Evolutionary conservation across 176 grass and related monocot genomes (phyloP).

Genomic region (Avena sativa): DNA sequence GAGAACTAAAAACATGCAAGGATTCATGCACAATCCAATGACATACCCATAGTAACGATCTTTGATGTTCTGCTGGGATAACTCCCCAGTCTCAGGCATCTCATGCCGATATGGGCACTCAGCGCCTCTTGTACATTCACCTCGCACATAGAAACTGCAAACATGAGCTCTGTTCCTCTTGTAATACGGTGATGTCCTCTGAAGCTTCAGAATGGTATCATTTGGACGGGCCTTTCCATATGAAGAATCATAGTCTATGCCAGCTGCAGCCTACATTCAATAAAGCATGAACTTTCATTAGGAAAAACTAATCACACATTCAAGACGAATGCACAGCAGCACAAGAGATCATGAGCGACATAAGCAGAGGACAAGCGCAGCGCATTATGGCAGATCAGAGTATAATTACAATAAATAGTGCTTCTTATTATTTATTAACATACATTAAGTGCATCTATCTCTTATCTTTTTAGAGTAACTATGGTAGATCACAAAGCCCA

Average conservation of each 20-base stretch:
- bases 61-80: conserved; percentile 99
- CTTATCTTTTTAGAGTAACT: not conserved
- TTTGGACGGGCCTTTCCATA: conserved; percentile 85
- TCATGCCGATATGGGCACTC: conserved; percentile 98
- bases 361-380: not conserved
- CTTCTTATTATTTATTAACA: conserved; percentile 2
- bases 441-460: too few species aligned
- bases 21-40: conserved; percentile 1
- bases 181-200: conserved; percentile 97
- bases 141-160: conserved; percentile 94
- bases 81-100: conserved; percentile 98
- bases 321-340: not conserved
- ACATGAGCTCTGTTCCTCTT: conserved; percentile 98
- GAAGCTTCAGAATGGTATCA: conserved; percentile 96
- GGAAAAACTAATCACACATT: conserved; percentile 13
- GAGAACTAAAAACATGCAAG: conserved; percentile 24
- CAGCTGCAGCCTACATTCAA: conserved; percentile 78
- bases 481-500: not conserved
- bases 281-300: conserved; percentile 14
- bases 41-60: conserved; percentile 99
- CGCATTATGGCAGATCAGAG: not conserved
- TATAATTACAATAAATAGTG: not conserved
- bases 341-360: not conserved
- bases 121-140: conserved; percentile 95
- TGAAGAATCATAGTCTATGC: conserved; percentile 94